These are phyloP conservation scores for Acacia crassicarpa DNA, from an alignment of 306 rosid genomes.

Conservation along the genomic window DNA sequence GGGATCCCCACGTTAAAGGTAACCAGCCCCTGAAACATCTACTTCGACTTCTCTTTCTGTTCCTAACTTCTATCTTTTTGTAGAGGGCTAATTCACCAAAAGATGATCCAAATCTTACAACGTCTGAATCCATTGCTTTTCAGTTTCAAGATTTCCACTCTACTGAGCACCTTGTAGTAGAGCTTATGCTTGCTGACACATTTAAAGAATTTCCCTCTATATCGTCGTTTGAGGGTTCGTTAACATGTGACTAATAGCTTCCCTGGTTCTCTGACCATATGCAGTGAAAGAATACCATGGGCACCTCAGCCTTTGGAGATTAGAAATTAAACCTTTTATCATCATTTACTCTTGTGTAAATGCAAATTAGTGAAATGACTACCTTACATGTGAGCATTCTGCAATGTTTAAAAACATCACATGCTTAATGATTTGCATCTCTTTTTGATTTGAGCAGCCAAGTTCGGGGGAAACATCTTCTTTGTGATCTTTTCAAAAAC, in stretches of 20 bases:
- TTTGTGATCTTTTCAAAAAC: conserved; percentile 40
- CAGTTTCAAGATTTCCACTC: background rate
- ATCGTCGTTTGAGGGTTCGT: background rate
- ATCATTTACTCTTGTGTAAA: background rate
- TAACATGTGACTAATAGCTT: background rate
- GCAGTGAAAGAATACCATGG: background rate
- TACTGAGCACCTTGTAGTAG: background rate
- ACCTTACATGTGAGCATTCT: conserved; percentile 23
- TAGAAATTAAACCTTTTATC: background rate
- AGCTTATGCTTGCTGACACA: background rate
- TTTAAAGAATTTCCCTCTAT: background rate
- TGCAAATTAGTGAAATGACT: conserved; percentile 2
- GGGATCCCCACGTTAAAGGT: conserved; percentile 49
- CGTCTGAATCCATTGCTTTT: background rate
- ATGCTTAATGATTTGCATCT: background rate
- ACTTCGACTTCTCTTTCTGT: background rate
- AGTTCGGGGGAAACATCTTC: conserved; percentile 45
- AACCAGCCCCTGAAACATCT: background rate
- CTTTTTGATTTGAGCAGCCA: conserved; percentile 34
- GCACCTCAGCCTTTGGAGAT: conserved; percentile 1
- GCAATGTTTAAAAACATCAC: background rate
- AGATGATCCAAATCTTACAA: background rate
- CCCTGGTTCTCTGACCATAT: background rate
- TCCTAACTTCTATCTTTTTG: background rate
- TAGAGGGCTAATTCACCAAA: background rate